Evolutionary conservation across 495 filamentous ascomycete genomes (phyloP), one percentile per base, ranked within the genome.

Genomic region (Cenococcum geophilum): DNA sequence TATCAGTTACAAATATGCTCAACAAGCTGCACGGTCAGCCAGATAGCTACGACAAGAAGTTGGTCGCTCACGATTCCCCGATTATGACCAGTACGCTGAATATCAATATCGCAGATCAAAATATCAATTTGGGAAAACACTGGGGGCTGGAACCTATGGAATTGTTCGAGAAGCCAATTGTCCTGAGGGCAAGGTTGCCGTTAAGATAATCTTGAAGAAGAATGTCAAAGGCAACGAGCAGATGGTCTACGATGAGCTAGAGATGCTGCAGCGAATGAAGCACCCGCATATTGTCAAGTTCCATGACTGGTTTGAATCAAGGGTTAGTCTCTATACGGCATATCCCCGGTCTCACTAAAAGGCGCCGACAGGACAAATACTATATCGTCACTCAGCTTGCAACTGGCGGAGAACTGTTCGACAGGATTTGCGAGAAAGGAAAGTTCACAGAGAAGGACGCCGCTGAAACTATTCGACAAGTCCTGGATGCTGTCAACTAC

Each of bases 171-270:
- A 99, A 75, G 93, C 93, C 51, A 91, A 96, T 56, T 78, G 83
- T 55, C 81, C 85, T 22, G 83, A 80, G 14, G 88, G 90, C 63
- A 95, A 95, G 76, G 93, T 95, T 47, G 93, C 93, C 20, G 81
- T 99, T 72, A 99, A 99, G 80, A 97, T 99, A 72, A 99, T 99
- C 71, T 79, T 99, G 66, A 99, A 99, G 84, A 97, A 96, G 77
- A 97, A 96, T 77, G 93, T 99, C 70, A 90, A 89, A 61, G 95
- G 93, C 57, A 97, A 97, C 67, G 93, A 99, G 76, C 83, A 84
- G 71, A 99, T 99, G 93, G 93, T 99, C 32, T 91, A 95, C 71
- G 95, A 97, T 76, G 93, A 99, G 77, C 80, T 99, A 68, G 82
- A 89, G 58, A 87, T 99, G 82, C 79, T 99, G 65, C 90, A 95